A percentile compares a stretch with the other conserved stretches of the same genome.
These are phyloP conservation scores for Saccharum hybrid DNA, from an alignment of 202 grass and related monocot genomes.

Conservation along the genomic window DNA sequence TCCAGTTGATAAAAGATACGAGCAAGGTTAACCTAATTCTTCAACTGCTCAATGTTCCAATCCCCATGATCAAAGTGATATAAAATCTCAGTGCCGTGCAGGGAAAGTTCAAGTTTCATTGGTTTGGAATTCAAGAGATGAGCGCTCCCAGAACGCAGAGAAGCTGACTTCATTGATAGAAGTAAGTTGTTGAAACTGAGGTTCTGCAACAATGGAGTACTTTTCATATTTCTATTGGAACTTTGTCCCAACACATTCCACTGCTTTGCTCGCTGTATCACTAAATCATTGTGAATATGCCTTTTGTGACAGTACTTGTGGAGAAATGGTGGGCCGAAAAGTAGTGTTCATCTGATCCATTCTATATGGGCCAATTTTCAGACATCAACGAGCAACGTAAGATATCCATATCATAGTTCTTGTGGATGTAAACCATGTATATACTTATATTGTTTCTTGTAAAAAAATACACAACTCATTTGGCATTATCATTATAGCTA, in stretches of 20 bases:
- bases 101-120: conserved; percentile 93
- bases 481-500: conserved; percentile 31
- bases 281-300: conserved; percentile 8
- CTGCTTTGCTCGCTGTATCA: conserved; percentile 4
- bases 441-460: conserved; percentile 26
- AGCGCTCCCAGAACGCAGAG: conserved; percentile 64
- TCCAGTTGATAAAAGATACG: conserved; percentile 76
- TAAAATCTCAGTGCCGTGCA: conserved; percentile 40
- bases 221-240: conserved; percentile 25
- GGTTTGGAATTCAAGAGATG: conserved; percentile 94
- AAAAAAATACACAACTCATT: background rate
- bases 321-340: conserved; percentile 73
- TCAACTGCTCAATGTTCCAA: background rate
- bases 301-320: conserved; percentile 72
- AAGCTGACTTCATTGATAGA: conserved; percentile 76
- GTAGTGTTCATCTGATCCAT: conserved; percentile 75
- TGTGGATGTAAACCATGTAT: conserved; percentile 31
- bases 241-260: conserved; percentile 1
- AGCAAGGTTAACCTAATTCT: conserved; percentile 61
- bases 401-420: conserved; percentile 38
- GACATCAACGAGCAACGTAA: conserved; percentile 90
- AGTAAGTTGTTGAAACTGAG: conserved; percentile 57
- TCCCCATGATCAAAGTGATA: conserved; percentile 29
- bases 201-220: conserved; percentile 21
- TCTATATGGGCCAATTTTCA: conserved; percentile 97